Conservation (phyloP, 75 land plant genomes). For the Selaginella moellendorffii region DNA sequence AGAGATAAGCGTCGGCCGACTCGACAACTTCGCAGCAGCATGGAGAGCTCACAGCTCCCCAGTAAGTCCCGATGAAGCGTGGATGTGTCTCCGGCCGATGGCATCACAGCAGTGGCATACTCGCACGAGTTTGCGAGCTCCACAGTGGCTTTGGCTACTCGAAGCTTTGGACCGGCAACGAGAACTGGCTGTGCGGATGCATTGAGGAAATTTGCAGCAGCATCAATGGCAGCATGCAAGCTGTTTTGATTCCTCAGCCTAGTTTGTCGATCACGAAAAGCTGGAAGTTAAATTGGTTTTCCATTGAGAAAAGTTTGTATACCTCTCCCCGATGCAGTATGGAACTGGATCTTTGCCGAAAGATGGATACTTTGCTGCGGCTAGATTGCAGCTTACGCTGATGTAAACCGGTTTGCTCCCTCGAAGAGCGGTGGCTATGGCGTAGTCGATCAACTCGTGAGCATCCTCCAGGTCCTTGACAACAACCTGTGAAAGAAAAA, state of each 20-base stretch:
- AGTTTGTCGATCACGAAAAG: neutral
- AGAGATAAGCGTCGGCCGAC: neutral
- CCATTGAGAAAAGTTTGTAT: neutral
- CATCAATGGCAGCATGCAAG: slow-evolving; percentile 58
- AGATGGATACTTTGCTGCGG: neutral
- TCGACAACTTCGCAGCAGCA: slow-evolving; percentile 27
- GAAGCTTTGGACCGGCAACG: slow-evolving; percentile 53
- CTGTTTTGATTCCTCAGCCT: slow-evolving; percentile 45
- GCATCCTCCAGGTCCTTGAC: slow-evolving; percentile 2
- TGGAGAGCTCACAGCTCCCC: slow-evolving; percentile 62
- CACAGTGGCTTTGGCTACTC: slow-evolving; percentile 39
- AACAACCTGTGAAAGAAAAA: neutral
- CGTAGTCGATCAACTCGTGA: slow-evolving; percentile 1
- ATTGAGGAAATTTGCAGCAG: slow-evolving; percentile 49
- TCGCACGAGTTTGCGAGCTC: slow-evolving; percentile 48
- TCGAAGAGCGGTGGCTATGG: neutral
- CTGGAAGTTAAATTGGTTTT: neutral
- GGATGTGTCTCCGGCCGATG: slow-evolving; percentile 53
- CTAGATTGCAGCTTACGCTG: slow-evolving; percentile 1
- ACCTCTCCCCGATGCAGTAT: neutral
- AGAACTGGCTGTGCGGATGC: slow-evolving; percentile 57
- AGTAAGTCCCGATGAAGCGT: slow-evolving; percentile 69
- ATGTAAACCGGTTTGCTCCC: slow-evolving; percentile 8
- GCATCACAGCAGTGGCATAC: slow-evolving; percentile 58
- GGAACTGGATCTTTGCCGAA: slow-evolving; percentile 3